Conservation (phyloP, 495 filamentous ascomycete genomes). For the Podospora conica region DNA sequence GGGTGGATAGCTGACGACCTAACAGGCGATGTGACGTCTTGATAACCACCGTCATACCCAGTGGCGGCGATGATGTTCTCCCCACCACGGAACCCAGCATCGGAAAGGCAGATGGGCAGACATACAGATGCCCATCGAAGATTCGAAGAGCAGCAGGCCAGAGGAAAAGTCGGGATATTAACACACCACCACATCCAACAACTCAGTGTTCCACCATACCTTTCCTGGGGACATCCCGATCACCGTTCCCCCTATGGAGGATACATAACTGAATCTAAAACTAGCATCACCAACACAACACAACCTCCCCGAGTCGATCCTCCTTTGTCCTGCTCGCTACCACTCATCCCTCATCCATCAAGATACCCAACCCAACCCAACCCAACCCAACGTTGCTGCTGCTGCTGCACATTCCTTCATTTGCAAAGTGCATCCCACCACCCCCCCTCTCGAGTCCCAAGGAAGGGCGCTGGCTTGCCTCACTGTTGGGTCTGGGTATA, state of each 20-base stretch:
- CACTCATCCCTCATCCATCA: neutral
- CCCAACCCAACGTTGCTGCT: too few relatives aligned
- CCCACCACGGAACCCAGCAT: neutral
- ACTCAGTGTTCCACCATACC: too few relatives aligned
- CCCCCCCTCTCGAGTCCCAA: neutral
- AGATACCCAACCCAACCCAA: neutral
- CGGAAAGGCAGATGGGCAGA: neutral
- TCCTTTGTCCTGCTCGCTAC: neutral
- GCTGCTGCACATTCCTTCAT: neutral
- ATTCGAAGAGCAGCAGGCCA: neutral
- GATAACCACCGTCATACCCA: neutral
- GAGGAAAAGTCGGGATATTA: neutral
- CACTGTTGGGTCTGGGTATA: neutral
- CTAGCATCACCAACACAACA: neutral
- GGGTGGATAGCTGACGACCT: too few relatives aligned
- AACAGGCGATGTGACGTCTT: neutral
- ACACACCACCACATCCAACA: neutral
- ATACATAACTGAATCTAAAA: too few relatives aligned
- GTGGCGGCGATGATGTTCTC: too few relatives aligned
- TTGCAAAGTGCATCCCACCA: neutral
- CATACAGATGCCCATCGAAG: neutral
- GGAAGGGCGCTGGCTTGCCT: neutral
- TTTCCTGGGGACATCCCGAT: too few relatives aligned
- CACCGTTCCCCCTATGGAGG: too few relatives aligned
- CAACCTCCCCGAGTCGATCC: neutral